Evolutionary conservation across 345 rosid genomes (phyloP).

Genomic region (Dipteronia dyeriana): DNA sequence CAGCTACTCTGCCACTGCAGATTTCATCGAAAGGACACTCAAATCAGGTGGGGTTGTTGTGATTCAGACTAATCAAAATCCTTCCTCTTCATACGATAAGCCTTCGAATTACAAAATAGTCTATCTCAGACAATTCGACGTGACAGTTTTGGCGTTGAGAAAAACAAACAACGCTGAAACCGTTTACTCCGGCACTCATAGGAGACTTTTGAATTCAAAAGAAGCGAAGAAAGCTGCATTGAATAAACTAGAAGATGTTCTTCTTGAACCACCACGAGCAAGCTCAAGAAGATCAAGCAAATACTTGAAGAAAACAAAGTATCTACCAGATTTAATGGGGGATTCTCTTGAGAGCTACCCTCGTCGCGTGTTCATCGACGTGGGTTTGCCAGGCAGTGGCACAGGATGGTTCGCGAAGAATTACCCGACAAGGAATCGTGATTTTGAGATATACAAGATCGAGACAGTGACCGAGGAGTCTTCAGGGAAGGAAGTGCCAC

Average conservation of each 20-base stretch:
- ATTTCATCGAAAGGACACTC: conserved; percentile 60
- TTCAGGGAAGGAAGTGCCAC: conserved; percentile 16
- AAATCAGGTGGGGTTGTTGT: conserved; percentile 60
- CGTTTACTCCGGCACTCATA: conserved; percentile 6
- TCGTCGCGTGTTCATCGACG: conserved; percentile 66
- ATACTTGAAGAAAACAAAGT: conserved; percentile 56
- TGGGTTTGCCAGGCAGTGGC: conserved; percentile 47
- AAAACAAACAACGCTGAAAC: conserved; percentile 33
- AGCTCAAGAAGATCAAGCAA: conserved; percentile 57
- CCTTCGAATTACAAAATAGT: conserved; percentile 52
- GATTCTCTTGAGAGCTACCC: conserved; percentile 60
- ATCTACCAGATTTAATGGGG: conserved; percentile 62
- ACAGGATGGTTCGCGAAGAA: conserved; percentile 62
- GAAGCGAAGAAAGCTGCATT: conserved; percentile 57
- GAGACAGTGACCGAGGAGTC: conserved; percentile 42
- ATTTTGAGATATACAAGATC: conserved; percentile 72
- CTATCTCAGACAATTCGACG: conserved; percentile 44
- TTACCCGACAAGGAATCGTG: conserved; percentile 66
- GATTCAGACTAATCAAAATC: conserved; percentile 34
- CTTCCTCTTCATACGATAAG: conserved; percentile 33
- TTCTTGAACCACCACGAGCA: conserved; percentile 77
- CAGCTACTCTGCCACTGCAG: conserved; percentile 28
- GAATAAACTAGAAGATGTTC: conserved; percentile 68
- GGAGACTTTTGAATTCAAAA: conserved; percentile 39
- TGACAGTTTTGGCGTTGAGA: conserved; percentile 51